These are phyloP conservation scores for Calonectria pauciramosa DNA, from an alignment of 2,329 filamentous ascomycete species.

Conservation along the genomic window DNA sequence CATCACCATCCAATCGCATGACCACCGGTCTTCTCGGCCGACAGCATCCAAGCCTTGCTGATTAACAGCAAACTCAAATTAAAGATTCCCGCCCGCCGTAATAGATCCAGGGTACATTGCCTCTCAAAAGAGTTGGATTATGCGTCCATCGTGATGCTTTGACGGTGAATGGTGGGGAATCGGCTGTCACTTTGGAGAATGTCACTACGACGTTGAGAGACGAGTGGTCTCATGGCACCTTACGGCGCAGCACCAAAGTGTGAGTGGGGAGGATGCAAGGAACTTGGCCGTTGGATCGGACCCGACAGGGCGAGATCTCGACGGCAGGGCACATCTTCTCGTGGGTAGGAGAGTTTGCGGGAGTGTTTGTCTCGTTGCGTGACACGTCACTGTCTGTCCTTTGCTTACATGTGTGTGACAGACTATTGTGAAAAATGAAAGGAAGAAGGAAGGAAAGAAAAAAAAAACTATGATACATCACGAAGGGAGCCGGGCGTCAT, in stretches of 20 bases:
- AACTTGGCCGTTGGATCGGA: constrained; percentile 30
- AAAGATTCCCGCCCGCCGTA: constrained; percentile 25
- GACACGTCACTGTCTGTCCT: constrained; percentile 34
- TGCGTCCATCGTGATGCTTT: constrained; percentile 31
- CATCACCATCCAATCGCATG: not conserved
- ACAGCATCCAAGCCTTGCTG: constrained; percentile 19
- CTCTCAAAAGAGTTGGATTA: constrained; percentile 23
- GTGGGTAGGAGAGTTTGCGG: constrained; percentile 4
- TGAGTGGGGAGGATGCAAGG: constrained; percentile 31
- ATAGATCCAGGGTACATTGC: constrained; percentile 9
- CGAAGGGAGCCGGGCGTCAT: not conserved
- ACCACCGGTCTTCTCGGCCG: constrained; percentile 1
- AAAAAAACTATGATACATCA: constrained; percentile 9
- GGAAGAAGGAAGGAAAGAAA: not conserved
- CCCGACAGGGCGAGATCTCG: constrained; percentile 24
- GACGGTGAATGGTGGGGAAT: constrained; percentile 35
- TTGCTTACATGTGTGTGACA: constrained; percentile 25
- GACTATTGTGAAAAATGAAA: constrained; percentile 15
- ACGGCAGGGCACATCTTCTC: constrained; percentile 19
- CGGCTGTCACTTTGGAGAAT: constrained; percentile 31
- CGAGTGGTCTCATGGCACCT: constrained; percentile 33
- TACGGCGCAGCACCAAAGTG: constrained; percentile 24
- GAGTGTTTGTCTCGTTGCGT: constrained; percentile 8
- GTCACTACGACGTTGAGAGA: constrained; percentile 15
- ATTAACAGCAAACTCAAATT: constrained; percentile 6